phyloP scores from a whole-genome alignment of 2,329 filamentous ascomycete species.

The Ramichloridium luteum region DNA sequence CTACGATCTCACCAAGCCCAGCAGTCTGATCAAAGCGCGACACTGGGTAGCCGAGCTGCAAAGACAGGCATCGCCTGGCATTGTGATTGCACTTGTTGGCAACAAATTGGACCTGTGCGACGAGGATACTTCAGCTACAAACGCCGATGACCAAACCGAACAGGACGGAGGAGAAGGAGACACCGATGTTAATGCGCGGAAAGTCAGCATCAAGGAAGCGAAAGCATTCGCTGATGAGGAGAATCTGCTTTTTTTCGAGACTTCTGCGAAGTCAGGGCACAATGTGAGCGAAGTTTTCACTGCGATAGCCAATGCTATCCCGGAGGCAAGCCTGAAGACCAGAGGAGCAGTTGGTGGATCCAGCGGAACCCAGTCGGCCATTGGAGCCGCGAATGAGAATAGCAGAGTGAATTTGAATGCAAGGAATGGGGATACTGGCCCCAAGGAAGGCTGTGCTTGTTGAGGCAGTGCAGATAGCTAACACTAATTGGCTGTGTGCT shows the following conservation, averaged over 20 bases:
- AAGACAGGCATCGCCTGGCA: conserved; percentile 87
- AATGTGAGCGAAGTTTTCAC: conserved; percentile 96
- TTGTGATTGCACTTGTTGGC: conserved; percentile 91
- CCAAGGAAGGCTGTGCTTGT: conserved; percentile 87
- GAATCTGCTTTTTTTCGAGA: conserved; percentile 90
- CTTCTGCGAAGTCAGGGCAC: conserved; percentile 87
- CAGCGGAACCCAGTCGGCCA: conserved; percentile 43
- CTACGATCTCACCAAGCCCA: conserved; percentile 95
- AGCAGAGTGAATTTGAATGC: conserved; percentile 71
- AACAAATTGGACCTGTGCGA: conserved; percentile 85
- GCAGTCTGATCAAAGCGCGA: conserved; percentile 89
- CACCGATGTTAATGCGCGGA: conserved; percentile 62
- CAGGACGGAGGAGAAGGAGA: conserved; percentile 36
- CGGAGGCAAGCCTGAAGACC: conserved; percentile 87
- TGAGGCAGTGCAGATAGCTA: no score
- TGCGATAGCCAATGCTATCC: conserved; percentile 94
- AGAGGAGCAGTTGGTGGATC: conserved; percentile 52
- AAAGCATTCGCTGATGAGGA: conserved; percentile 92
- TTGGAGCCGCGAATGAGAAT: conserved; percentile 43
- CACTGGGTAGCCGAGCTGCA: conserved; percentile 98
- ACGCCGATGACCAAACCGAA: conserved; percentile 32
- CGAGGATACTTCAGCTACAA: conserved; percentile 28
- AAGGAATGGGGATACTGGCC: conserved; percentile 49
- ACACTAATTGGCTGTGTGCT: no score
- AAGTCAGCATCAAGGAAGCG: conserved; percentile 82